Percentiles rank a stretch among this genome's conserved stretches.
These are phyloP conservation scores for Neocatenulostroma microsporum DNA, from an alignment of 2,329 filamentous ascomycete species.

Conservation along the genomic window DNA sequence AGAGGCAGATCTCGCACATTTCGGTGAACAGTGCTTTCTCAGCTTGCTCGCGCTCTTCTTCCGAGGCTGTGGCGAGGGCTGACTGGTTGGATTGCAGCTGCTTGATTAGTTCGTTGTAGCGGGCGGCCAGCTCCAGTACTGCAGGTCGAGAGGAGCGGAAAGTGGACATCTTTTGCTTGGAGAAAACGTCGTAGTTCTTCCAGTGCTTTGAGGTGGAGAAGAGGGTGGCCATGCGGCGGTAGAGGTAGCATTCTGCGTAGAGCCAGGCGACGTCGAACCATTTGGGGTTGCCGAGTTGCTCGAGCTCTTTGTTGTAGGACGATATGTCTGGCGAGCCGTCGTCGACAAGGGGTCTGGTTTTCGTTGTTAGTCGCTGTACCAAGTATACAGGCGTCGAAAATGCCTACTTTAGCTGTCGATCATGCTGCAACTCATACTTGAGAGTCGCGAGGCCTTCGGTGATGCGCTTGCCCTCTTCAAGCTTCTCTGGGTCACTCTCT, in stretches of 20 bases:
- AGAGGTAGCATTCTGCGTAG: slow-evolving; percentile 89
- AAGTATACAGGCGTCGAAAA: slow-evolving; percentile 1
- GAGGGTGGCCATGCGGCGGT: slow-evolving; percentile 70
- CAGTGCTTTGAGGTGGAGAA: slow-evolving; percentile 74
- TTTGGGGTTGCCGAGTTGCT: slow-evolving; percentile 60
- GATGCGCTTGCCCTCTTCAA: slow-evolving; percentile 77
- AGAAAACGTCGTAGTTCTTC: slow-evolving; percentile 85
- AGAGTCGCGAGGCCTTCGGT: slow-evolving; percentile 69
- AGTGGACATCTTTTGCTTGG: slow-evolving; percentile 80
- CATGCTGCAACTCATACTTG: slow-evolving; percentile 93
- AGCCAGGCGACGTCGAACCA: slow-evolving; percentile 89
- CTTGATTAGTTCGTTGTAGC: slow-evolving; percentile 65
- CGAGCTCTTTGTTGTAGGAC: slow-evolving; percentile 78
- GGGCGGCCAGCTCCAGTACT: slow-evolving; percentile 70
- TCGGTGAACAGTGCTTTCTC: slow-evolving; percentile 77
- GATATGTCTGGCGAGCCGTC: slow-evolving; percentile 70
- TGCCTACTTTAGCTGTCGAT: slow-evolving; percentile 65
- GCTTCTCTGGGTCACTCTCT: slow-evolving; percentile 54
- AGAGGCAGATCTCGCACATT: slow-evolving; percentile 94
- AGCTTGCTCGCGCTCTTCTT: slow-evolving; percentile 53
- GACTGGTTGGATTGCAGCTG: slow-evolving; percentile 53
- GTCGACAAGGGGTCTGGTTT: slow-evolving; percentile 59
- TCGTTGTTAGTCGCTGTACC: background rate
- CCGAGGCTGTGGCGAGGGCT: slow-evolving; percentile 35
- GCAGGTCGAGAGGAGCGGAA: slow-evolving; percentile 87